Percentiles rank a stretch among this genome's conserved stretches.
These are phyloP conservation scores for Beauveria sp. DNA, from an alignment of 2,329 filamentous ascomycete genomes.

Conservation along the genomic window DNA sequence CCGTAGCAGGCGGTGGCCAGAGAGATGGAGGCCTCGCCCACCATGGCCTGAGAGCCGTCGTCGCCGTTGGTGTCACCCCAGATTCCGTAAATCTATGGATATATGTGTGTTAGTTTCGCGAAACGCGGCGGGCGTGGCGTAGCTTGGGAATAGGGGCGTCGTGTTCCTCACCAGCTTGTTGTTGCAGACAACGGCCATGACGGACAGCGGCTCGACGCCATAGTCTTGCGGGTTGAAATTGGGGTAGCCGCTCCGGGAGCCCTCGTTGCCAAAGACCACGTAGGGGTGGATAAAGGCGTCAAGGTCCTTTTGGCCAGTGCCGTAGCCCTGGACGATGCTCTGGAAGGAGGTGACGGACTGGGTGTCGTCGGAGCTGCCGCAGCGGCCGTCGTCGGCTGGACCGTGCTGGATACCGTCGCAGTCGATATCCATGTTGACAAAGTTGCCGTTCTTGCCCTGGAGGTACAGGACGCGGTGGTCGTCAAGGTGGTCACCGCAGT, in stretches of 20 bases:
- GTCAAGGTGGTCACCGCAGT: conserved; percentile 39
- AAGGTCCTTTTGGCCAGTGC: conserved; percentile 26
- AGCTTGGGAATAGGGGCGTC: too few relatives aligned
- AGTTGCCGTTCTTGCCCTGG: conserved; percentile 31
- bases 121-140: not conserved
- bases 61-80: conserved; percentile 57
- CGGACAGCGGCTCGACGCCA: conserved; percentile 37
- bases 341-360: conserved; percentile 42
- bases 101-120: conserved; percentile 21
- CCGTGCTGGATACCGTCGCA: conserved; percentile 44
- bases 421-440: conserved; percentile 52
- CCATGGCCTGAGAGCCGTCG: conserved; percentile 36
- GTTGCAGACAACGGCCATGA: conserved; percentile 43
- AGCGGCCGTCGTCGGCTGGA: conserved; percentile 35
- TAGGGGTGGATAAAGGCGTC: conserved; percentile 39
- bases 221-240: conserved; percentile 28
- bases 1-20: conserved; percentile 52
- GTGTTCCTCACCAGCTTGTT: conserved; percentile 24
- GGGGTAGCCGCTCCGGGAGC: conserved; percentile 18
- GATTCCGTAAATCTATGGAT: conserved; percentile 36
- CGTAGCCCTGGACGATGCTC: conserved; percentile 29
- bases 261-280: conserved; percentile 41
- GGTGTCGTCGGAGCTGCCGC: conserved; percentile 34
- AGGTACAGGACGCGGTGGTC: conserved; percentile 41
- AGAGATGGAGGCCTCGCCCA: conserved; percentile 51